These are phyloP conservation scores for Mrakia hoshinonis DNA, from an alignment of 768 basidiomycete species.

Conservation along the genomic window DNA sequence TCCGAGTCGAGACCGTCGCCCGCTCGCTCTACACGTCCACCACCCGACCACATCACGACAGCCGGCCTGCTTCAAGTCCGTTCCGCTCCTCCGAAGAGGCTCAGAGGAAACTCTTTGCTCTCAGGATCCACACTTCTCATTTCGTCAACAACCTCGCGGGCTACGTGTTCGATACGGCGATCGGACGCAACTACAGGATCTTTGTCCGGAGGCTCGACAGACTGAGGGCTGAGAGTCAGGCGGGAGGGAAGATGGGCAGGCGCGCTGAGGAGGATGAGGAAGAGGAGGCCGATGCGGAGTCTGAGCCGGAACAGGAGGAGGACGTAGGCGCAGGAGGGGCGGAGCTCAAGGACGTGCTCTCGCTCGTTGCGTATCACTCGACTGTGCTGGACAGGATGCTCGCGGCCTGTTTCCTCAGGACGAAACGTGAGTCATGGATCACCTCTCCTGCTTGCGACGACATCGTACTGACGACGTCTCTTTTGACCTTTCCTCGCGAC, in stretches of 20 bases:
- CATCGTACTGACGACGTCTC: not conserved
- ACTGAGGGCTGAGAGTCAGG: conserved; percentile 13
- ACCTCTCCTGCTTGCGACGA: not conserved
- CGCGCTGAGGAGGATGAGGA: conserved; percentile 36
- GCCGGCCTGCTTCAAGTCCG: conserved; percentile 50
- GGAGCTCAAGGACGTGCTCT: conserved; percentile 54
- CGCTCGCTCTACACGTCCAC: conserved; percentile 48
- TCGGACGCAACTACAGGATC: conserved; percentile 63
- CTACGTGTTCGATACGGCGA: conserved; percentile 73
- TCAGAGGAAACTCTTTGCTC: conserved; percentile 52
- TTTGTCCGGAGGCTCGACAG: conserved; percentile 45
- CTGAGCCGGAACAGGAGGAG: conserved; percentile 23
- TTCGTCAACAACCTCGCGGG: conserved; percentile 60
- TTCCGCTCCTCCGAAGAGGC: conserved; percentile 50
- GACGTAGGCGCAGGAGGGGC: conserved; percentile 42
- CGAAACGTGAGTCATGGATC: conserved; percentile 42
- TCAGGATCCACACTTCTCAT: conserved; percentile 64
- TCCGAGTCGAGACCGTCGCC: conserved; percentile 65
- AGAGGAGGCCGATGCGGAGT: conserved; percentile 12
- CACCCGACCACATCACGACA: too few species aligned
- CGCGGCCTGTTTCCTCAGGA: conserved; percentile 62
- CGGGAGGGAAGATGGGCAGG: not conserved
- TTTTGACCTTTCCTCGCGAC: not conserved
- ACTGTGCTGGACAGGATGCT: conserved; percentile 63
- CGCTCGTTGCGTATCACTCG: conserved; percentile 60